phyloP scores from a whole-genome alignment of 108 stramenopile genomes.

The Cylindrotheca fusiformis region DNA sequence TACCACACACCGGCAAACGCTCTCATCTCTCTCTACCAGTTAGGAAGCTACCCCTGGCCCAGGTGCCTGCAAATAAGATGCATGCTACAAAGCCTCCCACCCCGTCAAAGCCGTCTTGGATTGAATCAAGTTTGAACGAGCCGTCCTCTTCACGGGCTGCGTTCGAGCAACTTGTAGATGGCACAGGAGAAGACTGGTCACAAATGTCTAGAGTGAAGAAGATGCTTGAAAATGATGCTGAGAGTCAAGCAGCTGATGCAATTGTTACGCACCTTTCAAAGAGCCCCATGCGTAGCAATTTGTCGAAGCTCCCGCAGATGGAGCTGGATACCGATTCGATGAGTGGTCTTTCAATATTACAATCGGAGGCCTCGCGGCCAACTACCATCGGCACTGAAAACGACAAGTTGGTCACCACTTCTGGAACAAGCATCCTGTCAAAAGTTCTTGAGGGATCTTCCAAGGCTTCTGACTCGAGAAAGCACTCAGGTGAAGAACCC shows the following conservation, averaged over 20 bases:
- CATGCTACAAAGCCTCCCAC: background rate
- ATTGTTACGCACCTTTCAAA: constrained; percentile 22
- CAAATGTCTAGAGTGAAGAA: constrained; percentile 41
- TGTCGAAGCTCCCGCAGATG: constrained; percentile 7
- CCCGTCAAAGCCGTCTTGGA: background rate
- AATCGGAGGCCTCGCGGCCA: constrained; percentile 14
- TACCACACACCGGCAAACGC: background rate
- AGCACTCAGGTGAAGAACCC: background rate
- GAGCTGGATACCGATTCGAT: constrained; percentile 4
- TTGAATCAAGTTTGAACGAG: background rate
- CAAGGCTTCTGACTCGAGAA: background rate
- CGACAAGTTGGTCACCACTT: background rate
- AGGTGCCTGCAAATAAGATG: background rate
- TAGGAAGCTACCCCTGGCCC: background rate
- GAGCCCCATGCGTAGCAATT: constrained; percentile 1
- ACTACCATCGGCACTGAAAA: background rate
- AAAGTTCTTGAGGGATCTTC: constrained; percentile 1
- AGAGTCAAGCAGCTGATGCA: constrained; percentile 25
- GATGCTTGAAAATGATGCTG: constrained; percentile 37
- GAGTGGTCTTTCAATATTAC: constrained; percentile 21
- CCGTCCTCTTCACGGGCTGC: constrained; percentile 13
- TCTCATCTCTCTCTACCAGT: background rate
- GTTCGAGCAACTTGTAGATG: constrained; percentile 25
- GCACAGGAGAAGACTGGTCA: constrained; percentile 33
- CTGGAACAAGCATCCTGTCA: constrained; percentile 5